phyloP scores from a whole-genome alignment of 2,329 filamentous ascomycete species.

The Fragosphaeria purpurea region DNA sequence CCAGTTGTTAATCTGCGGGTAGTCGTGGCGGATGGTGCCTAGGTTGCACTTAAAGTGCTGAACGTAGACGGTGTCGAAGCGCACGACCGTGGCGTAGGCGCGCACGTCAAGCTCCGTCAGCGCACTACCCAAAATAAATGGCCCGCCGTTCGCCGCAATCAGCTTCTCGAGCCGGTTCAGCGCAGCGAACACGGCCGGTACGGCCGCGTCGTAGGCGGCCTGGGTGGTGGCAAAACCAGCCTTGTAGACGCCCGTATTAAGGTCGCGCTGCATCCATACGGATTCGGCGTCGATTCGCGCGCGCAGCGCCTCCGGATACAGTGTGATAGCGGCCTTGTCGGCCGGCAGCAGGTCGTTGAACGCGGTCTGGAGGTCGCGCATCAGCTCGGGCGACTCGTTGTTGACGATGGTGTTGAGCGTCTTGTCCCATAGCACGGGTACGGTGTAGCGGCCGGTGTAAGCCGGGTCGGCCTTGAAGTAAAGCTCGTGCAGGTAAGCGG shows the following conservation, averaged over 20 bases:
- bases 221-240: conserved; percentile 49
- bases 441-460: conserved; percentile 51
- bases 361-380: conserved; percentile 46
- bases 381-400: conserved; percentile 50
- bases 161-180: conserved; percentile 48
- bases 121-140: conserved; percentile 43
- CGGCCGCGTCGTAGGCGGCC: conserved; percentile 42
- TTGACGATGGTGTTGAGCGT: conserved; percentile 45
- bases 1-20: conserved; percentile 52
- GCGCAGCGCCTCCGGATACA: conserved; percentile 42
- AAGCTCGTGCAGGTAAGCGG: conserved; percentile 48
- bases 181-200: conserved; percentile 46
- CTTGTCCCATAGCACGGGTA: conserved; percentile 54
- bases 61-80: conserved; percentile 52
- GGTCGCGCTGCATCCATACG: conserved; percentile 43
- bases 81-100: conserved; percentile 46
- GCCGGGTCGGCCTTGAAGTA: conserved; percentile 51
- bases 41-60: conserved; percentile 60
- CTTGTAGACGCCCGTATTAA: conserved; percentile 53
- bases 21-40: conserved; percentile 48
- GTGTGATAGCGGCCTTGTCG: conserved; percentile 30
- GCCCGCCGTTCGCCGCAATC: conserved; percentile 26
- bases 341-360: conserved; percentile 39
- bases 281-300: conserved; percentile 40
- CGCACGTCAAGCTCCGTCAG: conserved; percentile 52